Evolutionary conservation across 1,284 basidiomycete genomes (phyloP).

Genomic region (Ustilago lituana): DNA sequence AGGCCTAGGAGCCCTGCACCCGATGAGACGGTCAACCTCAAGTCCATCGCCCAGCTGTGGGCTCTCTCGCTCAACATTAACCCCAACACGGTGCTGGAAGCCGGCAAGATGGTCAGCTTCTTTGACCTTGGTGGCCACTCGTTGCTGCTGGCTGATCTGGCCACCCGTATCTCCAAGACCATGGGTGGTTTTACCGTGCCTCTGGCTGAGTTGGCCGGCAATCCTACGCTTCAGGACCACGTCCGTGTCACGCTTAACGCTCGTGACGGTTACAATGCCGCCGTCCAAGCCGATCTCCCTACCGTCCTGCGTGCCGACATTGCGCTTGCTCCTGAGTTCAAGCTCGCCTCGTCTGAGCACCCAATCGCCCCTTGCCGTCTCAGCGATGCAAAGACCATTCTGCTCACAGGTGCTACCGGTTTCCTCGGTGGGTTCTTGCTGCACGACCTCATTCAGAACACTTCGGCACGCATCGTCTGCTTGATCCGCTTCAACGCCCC

Average conservation of each 20-base stretch:
- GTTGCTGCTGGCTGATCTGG: slow-evolving; percentile 61
- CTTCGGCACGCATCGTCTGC: slow-evolving; percentile 65
- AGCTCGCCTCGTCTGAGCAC: slow-evolving; percentile 31
- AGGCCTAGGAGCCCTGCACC: slow-evolving; percentile 37
- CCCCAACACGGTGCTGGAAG: slow-evolving; percentile 47
- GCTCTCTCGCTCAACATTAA: slow-evolving; percentile 61
- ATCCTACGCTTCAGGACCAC: slow-evolving; percentile 62
- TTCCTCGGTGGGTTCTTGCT: slow-evolving; percentile 67
- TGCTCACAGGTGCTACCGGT: slow-evolving; percentile 67
- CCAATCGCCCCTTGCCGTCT: slow-evolving; percentile 31
- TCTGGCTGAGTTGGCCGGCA: slow-evolving; percentile 56
- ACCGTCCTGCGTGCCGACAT: slow-evolving; percentile 61
- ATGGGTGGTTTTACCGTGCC: slow-evolving; percentile 63
- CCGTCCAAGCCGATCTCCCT: slow-evolving; percentile 65
- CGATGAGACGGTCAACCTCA: slow-evolving; percentile 53
- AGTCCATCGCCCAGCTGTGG: slow-evolving; percentile 60
- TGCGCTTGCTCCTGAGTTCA: slow-evolving; percentile 56
- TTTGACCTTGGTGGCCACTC: slow-evolving; percentile 67
- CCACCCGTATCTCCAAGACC: slow-evolving; percentile 59
- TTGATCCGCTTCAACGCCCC: slow-evolving; percentile 65
- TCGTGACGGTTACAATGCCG: slow-evolving; percentile 63
- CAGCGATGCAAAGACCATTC: slow-evolving; percentile 56
- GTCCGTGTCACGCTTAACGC: slow-evolving; percentile 54
- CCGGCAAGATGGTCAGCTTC: slow-evolving; percentile 52
- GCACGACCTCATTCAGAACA: slow-evolving; percentile 58